These are phyloP conservation scores for Naganishia vishniacii DNA, from an alignment of 768 basidiomycete species.

Conservation along the genomic window DNA sequence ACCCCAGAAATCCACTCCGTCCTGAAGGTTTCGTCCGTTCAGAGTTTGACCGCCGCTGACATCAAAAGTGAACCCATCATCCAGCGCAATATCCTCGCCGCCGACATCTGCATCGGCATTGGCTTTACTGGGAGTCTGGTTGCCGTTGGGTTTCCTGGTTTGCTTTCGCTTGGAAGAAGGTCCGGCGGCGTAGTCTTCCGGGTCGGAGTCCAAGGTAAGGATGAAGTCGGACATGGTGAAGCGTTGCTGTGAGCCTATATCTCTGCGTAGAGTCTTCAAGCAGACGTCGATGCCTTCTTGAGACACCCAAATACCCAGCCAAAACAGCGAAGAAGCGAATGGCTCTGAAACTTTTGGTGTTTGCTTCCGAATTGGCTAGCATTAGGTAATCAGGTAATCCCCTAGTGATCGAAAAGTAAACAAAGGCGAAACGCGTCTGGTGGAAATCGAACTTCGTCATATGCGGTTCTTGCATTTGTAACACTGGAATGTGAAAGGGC, in stretches of 20 bases:
- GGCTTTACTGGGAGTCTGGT: conserved; percentile 31
- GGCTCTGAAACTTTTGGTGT: conserved; percentile 15
- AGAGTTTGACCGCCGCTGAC: conserved; percentile 64
- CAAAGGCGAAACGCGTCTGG: conserved; percentile 14
- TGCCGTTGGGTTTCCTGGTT: conserved; percentile 31
- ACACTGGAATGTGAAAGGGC: too few species aligned
- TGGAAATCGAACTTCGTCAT: neutral
- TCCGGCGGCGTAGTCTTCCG: conserved; percentile 6
- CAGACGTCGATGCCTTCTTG: too few species aligned
- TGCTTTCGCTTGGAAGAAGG: conserved; percentile 28
- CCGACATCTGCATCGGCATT: conserved; percentile 37
- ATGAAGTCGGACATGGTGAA: conserved; percentile 58
- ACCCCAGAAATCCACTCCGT: conserved; percentile 53
- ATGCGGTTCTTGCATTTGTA: neutral
- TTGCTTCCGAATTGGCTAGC: conserved; percentile 4
- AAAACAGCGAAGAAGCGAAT: too few species aligned
- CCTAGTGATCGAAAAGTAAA: conserved; percentile 15
- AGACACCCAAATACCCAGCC: too few species aligned
- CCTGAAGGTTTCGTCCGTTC: conserved; percentile 54
- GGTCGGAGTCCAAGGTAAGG: conserved; percentile 57
- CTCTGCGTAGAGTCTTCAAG: neutral
- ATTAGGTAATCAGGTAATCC: conserved; percentile 7
- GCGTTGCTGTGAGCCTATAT: neutral
- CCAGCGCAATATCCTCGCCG: conserved; percentile 59
- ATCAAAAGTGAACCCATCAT: conserved; percentile 81